Percentiles rank a stretch among this genome's conserved stretches.
phyloP scores from a whole-genome alignment of 441 rosid genomes.

The Pelargonium cotyledonis region DNA sequence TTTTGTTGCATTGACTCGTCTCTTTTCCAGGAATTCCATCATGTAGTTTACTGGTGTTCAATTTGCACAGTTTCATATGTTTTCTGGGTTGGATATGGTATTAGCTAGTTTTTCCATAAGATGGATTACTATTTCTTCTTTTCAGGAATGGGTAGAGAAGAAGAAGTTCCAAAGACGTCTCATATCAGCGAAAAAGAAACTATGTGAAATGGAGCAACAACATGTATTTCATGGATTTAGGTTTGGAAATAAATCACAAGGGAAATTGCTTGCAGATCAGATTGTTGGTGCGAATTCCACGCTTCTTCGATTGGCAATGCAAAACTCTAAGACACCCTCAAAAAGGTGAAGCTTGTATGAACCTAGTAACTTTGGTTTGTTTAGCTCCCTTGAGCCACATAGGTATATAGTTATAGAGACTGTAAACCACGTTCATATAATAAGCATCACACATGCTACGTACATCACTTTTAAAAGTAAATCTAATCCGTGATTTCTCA shows the following conservation, averaged over 20 bases:
- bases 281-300: constrained; percentile 60
- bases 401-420: too few relatives aligned
- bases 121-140: constrained; percentile 10
- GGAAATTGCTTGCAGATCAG: constrained; percentile 57
- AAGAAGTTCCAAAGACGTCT: constrained; percentile 67
- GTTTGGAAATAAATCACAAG: constrained; percentile 68
- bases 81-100: not conserved
- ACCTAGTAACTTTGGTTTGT: not conserved
- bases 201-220: constrained; percentile 70
- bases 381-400: not conserved
- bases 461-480: too few relatives aligned
- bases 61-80: too few relatives aligned
- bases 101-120: constrained; percentile 6
- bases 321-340: constrained; percentile 39
- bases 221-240: constrained; percentile 81
- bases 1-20: not conserved
- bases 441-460: too few relatives aligned
- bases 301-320: constrained; percentile 69
- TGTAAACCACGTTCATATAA: too few relatives aligned
- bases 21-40: not conserved
- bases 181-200: constrained; percentile 79
- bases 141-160: constrained; percentile 90
- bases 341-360: constrained; percentile 41
- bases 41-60: not conserved
- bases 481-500: too few relatives aligned